A percentile compares a stretch with the other conserved stretches of the same genome.
These are phyloP conservation scores for Oropetium thomaeum DNA, from an alignment of 176 grass and related monocot species.

Conservation along the genomic window DNA sequence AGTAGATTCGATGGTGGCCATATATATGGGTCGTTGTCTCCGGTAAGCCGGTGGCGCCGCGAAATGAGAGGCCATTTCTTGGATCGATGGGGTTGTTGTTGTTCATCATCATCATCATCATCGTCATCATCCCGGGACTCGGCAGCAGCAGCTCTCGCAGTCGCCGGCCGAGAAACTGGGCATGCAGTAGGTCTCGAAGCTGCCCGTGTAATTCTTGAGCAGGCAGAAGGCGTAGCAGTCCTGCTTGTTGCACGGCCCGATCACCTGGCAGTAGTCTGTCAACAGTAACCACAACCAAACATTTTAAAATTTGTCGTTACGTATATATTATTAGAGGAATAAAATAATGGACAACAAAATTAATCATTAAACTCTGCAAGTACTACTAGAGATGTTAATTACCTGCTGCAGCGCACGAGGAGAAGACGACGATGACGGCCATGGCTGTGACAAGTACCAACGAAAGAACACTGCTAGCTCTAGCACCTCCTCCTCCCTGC, in stretches of 20 bases:
- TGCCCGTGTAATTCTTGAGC: background rate
- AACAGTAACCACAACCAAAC: too few species aligned
- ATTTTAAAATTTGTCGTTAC: too few species aligned
- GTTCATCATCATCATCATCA: too few species aligned
- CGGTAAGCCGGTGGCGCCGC: too few species aligned
- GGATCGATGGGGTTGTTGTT: too few species aligned
- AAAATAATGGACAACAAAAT: too few species aligned
- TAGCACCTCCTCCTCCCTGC: too few species aligned
- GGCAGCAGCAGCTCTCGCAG: background rate
- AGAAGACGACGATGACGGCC: background rate
- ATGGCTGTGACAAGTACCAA: background rate
- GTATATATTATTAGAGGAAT: too few species aligned
- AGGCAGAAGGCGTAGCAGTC: background rate
- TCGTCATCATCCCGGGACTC: background rate
- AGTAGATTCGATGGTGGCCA: too few species aligned
- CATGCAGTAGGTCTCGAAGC: background rate
- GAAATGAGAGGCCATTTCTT: too few species aligned
- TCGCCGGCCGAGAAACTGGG: background rate
- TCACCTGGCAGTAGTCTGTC: background rate
- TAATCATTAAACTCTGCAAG: too few species aligned
- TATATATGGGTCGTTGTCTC: too few species aligned
- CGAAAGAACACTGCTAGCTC: background rate
- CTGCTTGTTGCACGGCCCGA: background rate
- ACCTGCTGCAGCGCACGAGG: background rate
- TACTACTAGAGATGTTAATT: background rate